These are phyloP conservation scores for Pinus tabuliformis DNA, from an alignment of 75 land plant genomes.

Conservation along the genomic window DNA sequence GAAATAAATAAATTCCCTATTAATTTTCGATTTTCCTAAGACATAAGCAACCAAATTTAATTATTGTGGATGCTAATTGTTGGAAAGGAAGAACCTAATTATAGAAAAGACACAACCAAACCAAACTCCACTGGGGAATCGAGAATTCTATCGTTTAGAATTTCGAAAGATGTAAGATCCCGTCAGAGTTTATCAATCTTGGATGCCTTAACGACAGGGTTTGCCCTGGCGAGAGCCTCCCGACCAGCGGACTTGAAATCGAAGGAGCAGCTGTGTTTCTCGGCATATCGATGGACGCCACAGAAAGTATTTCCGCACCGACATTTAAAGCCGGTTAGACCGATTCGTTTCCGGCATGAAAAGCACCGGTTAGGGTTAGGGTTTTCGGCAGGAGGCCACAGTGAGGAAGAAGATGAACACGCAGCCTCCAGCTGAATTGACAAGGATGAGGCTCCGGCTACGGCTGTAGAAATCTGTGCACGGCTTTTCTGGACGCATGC, in stretches of 20 bases:
- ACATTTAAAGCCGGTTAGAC: constrained; percentile 73
- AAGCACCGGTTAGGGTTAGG: constrained; percentile 48
- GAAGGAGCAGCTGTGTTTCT: constrained; percentile 60
- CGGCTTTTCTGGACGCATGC: background rate
- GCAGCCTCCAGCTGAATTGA: constrained; percentile 10
- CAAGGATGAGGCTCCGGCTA: background rate
- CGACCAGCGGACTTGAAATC: constrained; percentile 66
- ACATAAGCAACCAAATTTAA: no score
- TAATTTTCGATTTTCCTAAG: no score
- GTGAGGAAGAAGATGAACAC: constrained; percentile 3
- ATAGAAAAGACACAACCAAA: no score
- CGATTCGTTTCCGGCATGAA: constrained; percentile 61
- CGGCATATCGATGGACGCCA: constrained; percentile 63
- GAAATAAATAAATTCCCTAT: no score
- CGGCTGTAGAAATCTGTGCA: background rate
- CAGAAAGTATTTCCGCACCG: constrained; percentile 67
- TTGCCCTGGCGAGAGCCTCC: constrained; percentile 68
- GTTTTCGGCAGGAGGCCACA: background rate
- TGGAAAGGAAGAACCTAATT: no score
- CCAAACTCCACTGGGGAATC: no score
- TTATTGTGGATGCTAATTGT: no score
- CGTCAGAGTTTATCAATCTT: constrained; percentile 63
- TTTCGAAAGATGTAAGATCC: background rate
- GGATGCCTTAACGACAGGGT: constrained; percentile 68
- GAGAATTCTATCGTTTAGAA: no score